Percentiles rank a stretch among this genome's conserved stretches.
Conservation (phyloP, 257 asterid genomes). For the Solanum clarkiae region DNA sequence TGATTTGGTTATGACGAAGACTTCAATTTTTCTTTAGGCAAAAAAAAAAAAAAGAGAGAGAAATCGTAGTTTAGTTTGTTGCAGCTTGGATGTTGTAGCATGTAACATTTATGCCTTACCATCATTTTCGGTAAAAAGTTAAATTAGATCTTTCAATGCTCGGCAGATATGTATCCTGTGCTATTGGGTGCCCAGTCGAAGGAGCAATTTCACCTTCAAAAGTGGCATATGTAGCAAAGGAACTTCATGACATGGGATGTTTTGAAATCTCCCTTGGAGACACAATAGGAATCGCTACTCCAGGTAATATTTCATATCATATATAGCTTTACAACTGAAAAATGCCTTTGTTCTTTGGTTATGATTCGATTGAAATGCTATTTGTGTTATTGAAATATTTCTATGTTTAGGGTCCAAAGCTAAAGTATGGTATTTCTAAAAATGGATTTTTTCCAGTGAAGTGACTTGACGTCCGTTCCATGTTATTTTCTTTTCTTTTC, state of each 20-base stretch:
- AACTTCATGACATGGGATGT: slow-evolving; percentile 94
- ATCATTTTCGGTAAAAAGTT: neutral
- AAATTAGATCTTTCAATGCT: neutral
- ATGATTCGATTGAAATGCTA: neutral
- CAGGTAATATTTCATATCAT: slow-evolving; percentile 30
- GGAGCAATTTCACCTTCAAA: slow-evolving; percentile 62
- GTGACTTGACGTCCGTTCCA: neutral
- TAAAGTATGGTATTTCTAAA: neutral
- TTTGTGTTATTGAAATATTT: neutral
- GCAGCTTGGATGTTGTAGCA: neutral
- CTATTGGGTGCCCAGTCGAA: slow-evolving; percentile 83
- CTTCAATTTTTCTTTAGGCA: neutral
- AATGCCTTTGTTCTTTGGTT: neutral
- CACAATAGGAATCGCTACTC: slow-evolving; percentile 87
- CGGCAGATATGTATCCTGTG: slow-evolving; percentile 78
- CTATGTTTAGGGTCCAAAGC: neutral
- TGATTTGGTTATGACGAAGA: neutral
- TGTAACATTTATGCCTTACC: neutral
- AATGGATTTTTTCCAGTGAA: neutral
- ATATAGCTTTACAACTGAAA: neutral
- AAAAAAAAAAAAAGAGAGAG: neutral
- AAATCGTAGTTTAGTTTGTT: neutral
- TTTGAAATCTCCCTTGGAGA: slow-evolving; percentile 90
- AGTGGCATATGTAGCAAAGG: slow-evolving; percentile 85
- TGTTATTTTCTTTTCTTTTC: neutral